phyloP scores from a whole-genome alignment of 179 eudicot genomes.

The Beta macrorhiza region DNA sequence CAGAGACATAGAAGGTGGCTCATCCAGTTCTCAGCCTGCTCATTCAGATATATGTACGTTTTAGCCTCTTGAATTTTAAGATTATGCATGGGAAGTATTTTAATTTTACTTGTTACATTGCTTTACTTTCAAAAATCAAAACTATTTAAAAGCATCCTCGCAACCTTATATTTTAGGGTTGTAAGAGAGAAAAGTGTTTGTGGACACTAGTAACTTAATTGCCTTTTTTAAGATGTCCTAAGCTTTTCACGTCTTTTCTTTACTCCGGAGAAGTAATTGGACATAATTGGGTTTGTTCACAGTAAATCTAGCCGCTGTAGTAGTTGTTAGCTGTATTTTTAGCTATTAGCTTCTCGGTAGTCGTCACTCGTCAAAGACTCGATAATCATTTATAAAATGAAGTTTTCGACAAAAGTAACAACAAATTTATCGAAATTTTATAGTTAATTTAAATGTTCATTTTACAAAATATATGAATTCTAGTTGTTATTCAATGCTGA shows the following conservation, averaged over 20 bases:
- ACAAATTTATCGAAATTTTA: too few species aligned
- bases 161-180: background rate
- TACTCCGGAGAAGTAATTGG: background rate
- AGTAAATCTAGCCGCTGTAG: too few species aligned
- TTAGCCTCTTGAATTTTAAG: background rate
- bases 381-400: too few species aligned
- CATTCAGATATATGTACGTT: conserved; percentile 39
- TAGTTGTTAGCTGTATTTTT: too few species aligned
- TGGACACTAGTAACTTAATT: background rate
- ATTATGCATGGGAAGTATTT: background rate
- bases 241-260: background rate
- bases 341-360: too few species aligned
- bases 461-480: too few species aligned
- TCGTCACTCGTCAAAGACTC: too few species aligned
- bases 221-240: background rate
- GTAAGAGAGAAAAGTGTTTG: background rate
- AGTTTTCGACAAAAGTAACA: too few species aligned
- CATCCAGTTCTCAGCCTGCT: conserved; percentile 46
- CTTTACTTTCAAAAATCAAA: background rate
- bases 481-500: too few species aligned
- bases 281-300: too few species aligned
- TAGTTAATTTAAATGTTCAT: too few species aligned
- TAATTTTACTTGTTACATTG: background rate
- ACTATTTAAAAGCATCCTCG: background rate
- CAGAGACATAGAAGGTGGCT: conserved; percentile 77